A percentile compares a stretch with the other conserved stretches of the same genome.
These are phyloP conservation scores for Fonsecaea erecta DNA, from an alignment of 2,329 filamentous ascomycete species.

Conservation along the genomic window DNA sequence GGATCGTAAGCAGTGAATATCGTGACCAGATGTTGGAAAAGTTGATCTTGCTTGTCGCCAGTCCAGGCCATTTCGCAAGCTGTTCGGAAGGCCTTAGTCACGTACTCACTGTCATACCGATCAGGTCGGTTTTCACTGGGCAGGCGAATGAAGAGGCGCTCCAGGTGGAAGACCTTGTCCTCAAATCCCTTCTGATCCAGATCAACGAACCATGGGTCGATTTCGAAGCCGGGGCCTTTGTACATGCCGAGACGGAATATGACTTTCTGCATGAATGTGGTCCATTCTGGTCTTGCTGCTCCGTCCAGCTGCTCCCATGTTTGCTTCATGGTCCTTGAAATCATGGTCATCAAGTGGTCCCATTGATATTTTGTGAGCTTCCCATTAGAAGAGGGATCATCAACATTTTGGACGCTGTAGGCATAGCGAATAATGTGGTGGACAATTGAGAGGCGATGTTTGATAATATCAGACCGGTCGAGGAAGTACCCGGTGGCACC, in stretches of 20 bases:
- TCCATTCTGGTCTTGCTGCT: slow-evolving; percentile 16
- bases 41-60: neutral
- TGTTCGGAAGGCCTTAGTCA: slow-evolving; percentile 15
- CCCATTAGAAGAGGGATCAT: slow-evolving; percentile 3
- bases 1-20: slow-evolving; percentile 20
- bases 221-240: slow-evolving; percentile 19
- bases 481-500: slow-evolving; percentile 2
- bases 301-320: slow-evolving; percentile 17
- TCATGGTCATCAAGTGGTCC: slow-evolving; percentile 22
- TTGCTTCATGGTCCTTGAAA: slow-evolving; percentile 23
- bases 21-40: slow-evolving; percentile 10
- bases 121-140: neutral
- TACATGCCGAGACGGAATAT: slow-evolving; percentile 27
- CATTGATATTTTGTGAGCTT: slow-evolving; percentile 16
- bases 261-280: slow-evolving; percentile 27
- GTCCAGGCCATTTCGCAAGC: slow-evolving; percentile 20
- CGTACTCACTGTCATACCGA: slow-evolving; percentile 4
- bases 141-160: slow-evolving; percentile 22
- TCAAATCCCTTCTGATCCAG: slow-evolving; percentile 8
- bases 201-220: slow-evolving; percentile 24
- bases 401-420: slow-evolving; percentile 11
- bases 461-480: slow-evolving; percentile 19
- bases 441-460: slow-evolving; percentile 27
- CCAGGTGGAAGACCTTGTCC: slow-evolving; percentile 17
- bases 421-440: slow-evolving; percentile 28